Evolutionary conservation across 805 yeast genomes (phyloP).

Genomic region (Allodekkera sacchari): DNA sequence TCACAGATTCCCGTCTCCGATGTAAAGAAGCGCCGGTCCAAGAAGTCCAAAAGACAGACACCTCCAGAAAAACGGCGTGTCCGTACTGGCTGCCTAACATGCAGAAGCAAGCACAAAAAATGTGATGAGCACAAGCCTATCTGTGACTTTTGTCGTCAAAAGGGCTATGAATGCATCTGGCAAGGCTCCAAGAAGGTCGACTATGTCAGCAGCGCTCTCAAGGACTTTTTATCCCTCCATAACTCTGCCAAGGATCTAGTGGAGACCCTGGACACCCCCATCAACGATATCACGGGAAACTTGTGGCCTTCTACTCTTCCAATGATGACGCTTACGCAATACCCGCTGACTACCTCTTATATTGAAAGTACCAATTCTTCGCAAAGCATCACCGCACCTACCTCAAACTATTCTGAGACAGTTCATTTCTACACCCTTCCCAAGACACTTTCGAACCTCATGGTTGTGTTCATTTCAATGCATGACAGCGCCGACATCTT

Average conservation of each 20-base stretch:
- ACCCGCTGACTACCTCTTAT: too few species aligned
- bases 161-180: constrained; percentile 30
- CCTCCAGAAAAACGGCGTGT: constrained; percentile 30
- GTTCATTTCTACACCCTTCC: constrained; percentile 20
- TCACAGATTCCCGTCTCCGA: not conserved
- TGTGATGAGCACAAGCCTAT: constrained; percentile 49
- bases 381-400: too few species aligned
- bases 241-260: not conserved
- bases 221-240: constrained; percentile 1
- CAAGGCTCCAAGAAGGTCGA: constrained; percentile 8
- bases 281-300: too few species aligned
- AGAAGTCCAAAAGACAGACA: constrained; percentile 18
- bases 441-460: constrained; percentile 29
- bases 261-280: not conserved
- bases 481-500: constrained; percentile 11
- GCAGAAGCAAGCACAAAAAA: constrained; percentile 44
- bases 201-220: not conserved
- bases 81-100: constrained; percentile 41
- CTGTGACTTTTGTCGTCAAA: constrained; percentile 36
- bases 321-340: too few species aligned
- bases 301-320: too few species aligned
- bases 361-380: too few species aligned
- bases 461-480: constrained; percentile 29
- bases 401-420: too few species aligned
- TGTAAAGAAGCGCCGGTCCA: not conserved